Percentiles rank a stretch among this genome's conserved stretches.
Conservation (phyloP, 805 yeast species). For the Metschnikowia similis region DNA sequence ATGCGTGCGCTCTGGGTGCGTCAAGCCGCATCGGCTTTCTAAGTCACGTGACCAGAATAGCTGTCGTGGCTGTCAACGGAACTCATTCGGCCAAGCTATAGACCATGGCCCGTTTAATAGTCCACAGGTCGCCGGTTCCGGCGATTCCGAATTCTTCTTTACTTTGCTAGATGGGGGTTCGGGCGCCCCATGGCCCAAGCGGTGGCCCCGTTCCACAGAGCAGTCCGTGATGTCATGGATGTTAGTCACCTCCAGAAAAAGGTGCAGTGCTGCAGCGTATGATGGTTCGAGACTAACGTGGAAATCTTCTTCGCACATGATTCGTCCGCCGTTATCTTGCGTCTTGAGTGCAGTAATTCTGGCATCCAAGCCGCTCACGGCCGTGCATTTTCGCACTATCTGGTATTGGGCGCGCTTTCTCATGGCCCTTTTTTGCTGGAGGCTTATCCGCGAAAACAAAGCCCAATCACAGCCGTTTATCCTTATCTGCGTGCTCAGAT, state of each 20-base stretch:
- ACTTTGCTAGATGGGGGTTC: too few species aligned
- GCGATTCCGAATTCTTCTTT: too few species aligned
- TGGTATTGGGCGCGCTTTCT: background rate
- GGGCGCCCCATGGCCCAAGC: too few species aligned
- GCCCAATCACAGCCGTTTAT: background rate
- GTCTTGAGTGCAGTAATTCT: background rate
- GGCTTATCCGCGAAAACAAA: conserved; percentile 1
- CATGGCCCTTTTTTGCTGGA: background rate
- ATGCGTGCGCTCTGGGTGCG: too few species aligned
- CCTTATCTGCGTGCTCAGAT: conserved; percentile 7
- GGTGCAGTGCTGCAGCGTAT: background rate
- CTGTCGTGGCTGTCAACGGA: too few species aligned
- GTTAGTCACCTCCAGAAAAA: background rate
- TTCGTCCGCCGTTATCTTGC: conserved; percentile 1
- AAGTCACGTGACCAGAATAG: too few species aligned
- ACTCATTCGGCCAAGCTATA: too few species aligned
- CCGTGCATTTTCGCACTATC: background rate
- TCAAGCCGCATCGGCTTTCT: too few species aligned
- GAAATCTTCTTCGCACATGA: background rate
- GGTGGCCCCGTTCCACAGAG: background rate
- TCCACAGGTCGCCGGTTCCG: too few species aligned
- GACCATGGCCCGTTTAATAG: too few species aligned
- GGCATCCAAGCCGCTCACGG: background rate
- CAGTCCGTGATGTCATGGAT: background rate
- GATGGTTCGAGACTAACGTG: background rate